These are phyloP conservation scores for Cicer chorassanicum DNA, from an alignment of 306 rosid species.

Conservation along the genomic window DNA sequence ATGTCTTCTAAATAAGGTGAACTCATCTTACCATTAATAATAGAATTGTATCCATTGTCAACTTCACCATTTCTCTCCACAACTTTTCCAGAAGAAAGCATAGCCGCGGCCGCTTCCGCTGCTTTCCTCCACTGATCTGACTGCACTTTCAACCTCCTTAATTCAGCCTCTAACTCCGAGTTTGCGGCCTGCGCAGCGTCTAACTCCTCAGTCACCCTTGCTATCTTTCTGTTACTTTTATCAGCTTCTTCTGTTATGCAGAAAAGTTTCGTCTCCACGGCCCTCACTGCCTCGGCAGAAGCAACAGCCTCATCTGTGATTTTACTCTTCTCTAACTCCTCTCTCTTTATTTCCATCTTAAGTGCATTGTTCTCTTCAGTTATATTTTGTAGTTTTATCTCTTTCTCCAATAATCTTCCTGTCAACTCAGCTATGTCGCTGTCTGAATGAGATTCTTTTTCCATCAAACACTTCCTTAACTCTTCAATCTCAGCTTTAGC, in stretches of 20 bases:
- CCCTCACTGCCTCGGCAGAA: conserved; percentile 59
- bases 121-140: conserved; percentile 91
- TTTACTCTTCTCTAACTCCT: conserved; percentile 52
- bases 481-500: conserved; percentile 62
- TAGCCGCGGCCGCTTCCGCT: conserved; percentile 81
- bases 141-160: conserved; percentile 77
- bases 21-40: conserved; percentile 42
- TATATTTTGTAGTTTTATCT: conserved; percentile 61
- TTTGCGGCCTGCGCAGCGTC: conserved; percentile 68
- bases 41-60: conserved; percentile 60
- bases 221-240: conserved; percentile 57
- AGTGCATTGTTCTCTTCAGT: conserved; percentile 62
- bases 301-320: conserved; percentile 46
- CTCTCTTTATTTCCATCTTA: conserved; percentile 52
- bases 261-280: conserved; percentile 64
- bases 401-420: conserved; percentile 63
- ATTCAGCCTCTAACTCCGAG: conserved; percentile 69
- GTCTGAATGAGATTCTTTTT: conserved; percentile 61
- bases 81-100: conserved; percentile 62
- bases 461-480: conserved; percentile 56
- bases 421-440: conserved; percentile 58
- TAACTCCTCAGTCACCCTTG: conserved; percentile 64
- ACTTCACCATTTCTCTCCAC: conserved; percentile 57
- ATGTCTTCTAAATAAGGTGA: conserved; percentile 75
- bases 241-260: conserved; percentile 63